Evolutionary conservation across 164 flowering plant species (phyloP), one percentile per base, ranked within the genome.

Genomic region (Buxus sempervirens): DNA sequence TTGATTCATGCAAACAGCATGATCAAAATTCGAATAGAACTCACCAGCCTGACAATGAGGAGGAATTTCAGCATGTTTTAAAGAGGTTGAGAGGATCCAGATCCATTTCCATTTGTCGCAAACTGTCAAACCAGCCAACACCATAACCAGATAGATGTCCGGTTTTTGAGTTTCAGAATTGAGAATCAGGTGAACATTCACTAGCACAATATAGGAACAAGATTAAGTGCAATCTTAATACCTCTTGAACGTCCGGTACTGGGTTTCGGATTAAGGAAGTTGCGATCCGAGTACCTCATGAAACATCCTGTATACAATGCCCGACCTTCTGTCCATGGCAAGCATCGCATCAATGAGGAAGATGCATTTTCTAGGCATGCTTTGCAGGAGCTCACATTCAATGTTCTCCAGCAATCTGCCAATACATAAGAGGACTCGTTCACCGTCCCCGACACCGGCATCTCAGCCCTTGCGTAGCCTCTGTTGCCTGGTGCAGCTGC

Each of bases 301-400:
- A 91, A 93, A 79, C 98, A 93, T 0, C 98, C 98, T 0, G 97
- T 86, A 64, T 85, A 60, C 54, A 93, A 58, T 5, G 94, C 97
- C 18, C 97, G 80, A 4, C 96, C 98, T 63, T 90, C 97, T 0
- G 93, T 84, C 83, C 82, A 72, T 25, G 98, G 97, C 80, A 93
- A 82, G 80, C 98, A 93, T 22, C 80, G 74, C 68, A 70, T 60
- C 16, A 88, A 41, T 0, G 89, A 84, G 0, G 78, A 69, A 12
- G 91, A 82, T 0, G 97, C 98, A 56, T 80, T 88, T 62, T 81
- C 81, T 83, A 93, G 67, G 58, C 98, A 93, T 0, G 81, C 82
- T 67, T 69, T 77, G 71, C 98, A 93, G 21, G 88, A 78, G 65
- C 76, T 85, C 0, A 71, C 69, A 41, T 73, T 78, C 80, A 93